Evolutionary conservation across 2,329 filamentous ascomycete genomes (phyloP), one percentile per base, ranked within the genome.

Genomic region (Lachnellula cervina): DNA sequence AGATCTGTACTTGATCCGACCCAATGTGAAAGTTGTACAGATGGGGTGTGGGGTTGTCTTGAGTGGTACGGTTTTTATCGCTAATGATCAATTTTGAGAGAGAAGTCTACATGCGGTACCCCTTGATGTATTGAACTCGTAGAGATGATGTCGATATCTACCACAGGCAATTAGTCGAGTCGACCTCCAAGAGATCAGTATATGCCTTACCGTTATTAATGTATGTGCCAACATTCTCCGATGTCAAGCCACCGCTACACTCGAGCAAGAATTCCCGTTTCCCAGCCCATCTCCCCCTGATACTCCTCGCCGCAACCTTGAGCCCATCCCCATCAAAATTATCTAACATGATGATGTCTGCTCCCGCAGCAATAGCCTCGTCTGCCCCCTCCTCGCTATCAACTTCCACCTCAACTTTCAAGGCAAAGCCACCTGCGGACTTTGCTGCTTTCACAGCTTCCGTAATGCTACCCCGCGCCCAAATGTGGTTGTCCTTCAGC

Each of bases 401-500:
- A 47, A 94, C 94, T 77, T 99, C 93, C 23, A 99, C 94, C 76
- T 99, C 94, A 42, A 99, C 82, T 79, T 97, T 99, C 57, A 96
- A 79, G 42, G 89, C 84, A 73, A 97, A 99, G 0, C 94, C 94
- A 8, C 86, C 93, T 0, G 87, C 90, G 11, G 85, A 80, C 70
- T 90, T 90, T 23, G 94, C 94, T 2, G 93, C 90, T 42, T 77
- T 77, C 23, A 99, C 92, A 5, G 94, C 94, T 21, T 88, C 84
- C 1, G 88, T 85, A 71, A 99, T 97, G 69, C 88, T 89, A 25
- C 87, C 87, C 52, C 88, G 87, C 60, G 90, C 90, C 88, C 93
- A 97, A 55, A 99, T 87, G 74, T 99, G 94, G 74, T 99, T 99
- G 74, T 99, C 94, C 77, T 99, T 99, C 62, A 99, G 80, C 94